These are phyloP conservation scores for Geotrichum restrictum DNA, from an alignment of 1,139 yeast genomes.

Conservation along the genomic window DNA sequence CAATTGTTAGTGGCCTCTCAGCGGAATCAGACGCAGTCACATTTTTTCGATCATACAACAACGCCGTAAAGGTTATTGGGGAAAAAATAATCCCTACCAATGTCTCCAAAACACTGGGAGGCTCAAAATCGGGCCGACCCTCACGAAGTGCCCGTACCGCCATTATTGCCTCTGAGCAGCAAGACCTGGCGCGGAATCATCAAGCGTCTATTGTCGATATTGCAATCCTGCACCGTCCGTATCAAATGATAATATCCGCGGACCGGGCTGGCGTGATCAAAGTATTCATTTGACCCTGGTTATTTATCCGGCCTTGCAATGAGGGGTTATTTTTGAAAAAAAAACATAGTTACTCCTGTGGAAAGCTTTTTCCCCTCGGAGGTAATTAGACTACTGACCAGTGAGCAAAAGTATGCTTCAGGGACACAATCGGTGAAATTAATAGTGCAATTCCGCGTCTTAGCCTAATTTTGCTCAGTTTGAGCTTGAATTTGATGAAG, in stretches of 20 bases:
- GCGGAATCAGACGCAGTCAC: conserved; percentile 24
- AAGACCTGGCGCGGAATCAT: conserved; percentile 42
- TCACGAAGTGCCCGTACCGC: conserved; percentile 35
- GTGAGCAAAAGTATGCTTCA: too few species aligned
- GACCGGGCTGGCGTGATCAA: conserved; percentile 62
- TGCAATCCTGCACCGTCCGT: conserved; percentile 49
- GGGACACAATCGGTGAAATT: too few species aligned
- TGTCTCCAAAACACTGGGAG: not conserved
- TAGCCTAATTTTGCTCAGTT: too few species aligned
- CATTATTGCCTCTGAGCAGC: conserved; percentile 41
- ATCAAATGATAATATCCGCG: conserved; percentile 57
- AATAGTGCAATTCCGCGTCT: too few species aligned
- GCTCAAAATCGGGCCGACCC: conserved; percentile 25
- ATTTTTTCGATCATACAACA: conserved; percentile 20
- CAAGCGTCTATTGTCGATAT: conserved; percentile 52
- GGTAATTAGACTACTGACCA: too few species aligned
- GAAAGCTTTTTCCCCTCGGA: too few species aligned
- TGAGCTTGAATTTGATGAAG: too few species aligned
- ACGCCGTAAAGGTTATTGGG: conserved; percentile 20
- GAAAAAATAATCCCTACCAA: conserved; percentile 6
- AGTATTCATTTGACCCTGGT: conserved; percentile 44
- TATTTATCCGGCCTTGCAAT: not conserved
- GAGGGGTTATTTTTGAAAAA: too few species aligned
- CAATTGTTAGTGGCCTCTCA: conserved; percentile 38
- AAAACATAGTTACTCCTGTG: too few species aligned